phyloP scores from a whole-genome alignment of 305 asterid species.

The Fraxinus velutina region DNA sequence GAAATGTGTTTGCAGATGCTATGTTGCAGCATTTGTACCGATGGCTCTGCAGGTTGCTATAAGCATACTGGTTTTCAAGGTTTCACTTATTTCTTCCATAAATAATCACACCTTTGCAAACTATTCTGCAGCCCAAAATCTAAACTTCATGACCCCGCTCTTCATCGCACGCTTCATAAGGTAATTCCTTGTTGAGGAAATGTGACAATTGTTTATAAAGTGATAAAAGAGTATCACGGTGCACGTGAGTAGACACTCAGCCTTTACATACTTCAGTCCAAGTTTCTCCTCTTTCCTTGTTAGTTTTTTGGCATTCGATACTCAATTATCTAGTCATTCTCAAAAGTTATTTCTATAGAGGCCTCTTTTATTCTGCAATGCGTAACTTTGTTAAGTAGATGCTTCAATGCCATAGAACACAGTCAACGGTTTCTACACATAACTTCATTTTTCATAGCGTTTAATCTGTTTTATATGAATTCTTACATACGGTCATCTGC shows the following conservation, averaged over 20 bases:
- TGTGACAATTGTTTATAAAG: constrained; percentile 22
- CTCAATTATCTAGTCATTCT: constrained; percentile 10
- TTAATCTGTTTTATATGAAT: constrained; percentile 15
- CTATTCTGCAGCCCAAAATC: constrained; percentile 75
- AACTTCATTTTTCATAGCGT: constrained; percentile 2
- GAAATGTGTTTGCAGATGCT: constrained; percentile 92
- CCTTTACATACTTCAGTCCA: constrained; percentile 12
- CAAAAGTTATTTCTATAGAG: neutral
- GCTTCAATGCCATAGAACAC: constrained; percentile 9
- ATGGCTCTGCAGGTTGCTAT: constrained; percentile 92
- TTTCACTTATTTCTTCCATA: constrained; percentile 15
- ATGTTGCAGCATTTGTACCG: constrained; percentile 86
- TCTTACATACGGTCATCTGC: constrained; percentile 15
- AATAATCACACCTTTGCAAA: constrained; percentile 26
- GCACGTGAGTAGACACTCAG: constrained; percentile 8
- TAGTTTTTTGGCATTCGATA: constrained; percentile 6
- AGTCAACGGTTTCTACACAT: constrained; percentile 12
- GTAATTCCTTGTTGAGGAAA: constrained; percentile 40
- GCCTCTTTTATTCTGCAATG: neutral
- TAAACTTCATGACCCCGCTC: constrained; percentile 93
- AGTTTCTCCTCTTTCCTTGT: constrained; percentile 15
- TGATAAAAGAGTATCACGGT: constrained; percentile 16
- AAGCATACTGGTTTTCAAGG: constrained; percentile 16
- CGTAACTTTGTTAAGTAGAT: constrained; percentile 1
- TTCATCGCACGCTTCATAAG: constrained; percentile 96